Evolutionary conservation across 495 filamentous ascomycete species (phyloP).

Genomic region (Hypoxylon fuscum): DNA sequence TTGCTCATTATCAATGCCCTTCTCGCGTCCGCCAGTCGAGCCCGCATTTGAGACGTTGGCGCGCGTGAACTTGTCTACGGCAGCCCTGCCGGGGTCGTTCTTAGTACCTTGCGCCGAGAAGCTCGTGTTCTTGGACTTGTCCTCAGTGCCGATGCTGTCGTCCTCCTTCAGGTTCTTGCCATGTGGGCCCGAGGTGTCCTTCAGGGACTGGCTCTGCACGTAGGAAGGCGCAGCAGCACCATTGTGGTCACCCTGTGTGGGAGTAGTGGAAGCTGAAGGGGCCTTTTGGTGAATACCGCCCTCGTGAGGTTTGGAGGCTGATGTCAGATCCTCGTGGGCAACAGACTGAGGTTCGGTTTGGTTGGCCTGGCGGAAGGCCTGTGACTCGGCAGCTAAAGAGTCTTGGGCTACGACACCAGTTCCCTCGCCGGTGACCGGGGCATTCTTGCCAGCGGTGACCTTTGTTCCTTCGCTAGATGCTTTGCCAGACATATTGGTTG

Average conservation of each 20-base stretch:
- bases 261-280: background rate
- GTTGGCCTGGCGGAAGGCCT: constrained; percentile 36
- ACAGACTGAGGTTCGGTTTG: constrained; percentile 13
- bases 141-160: constrained; percentile 42
- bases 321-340: constrained; percentile 16
- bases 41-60: constrained; percentile 2
- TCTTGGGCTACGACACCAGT: constrained; percentile 41
- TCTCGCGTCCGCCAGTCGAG: constrained; percentile 24
- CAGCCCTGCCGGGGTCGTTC: constrained; percentile 47
- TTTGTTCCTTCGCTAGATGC: constrained; percentile 42
- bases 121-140: constrained; percentile 39
- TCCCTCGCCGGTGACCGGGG: constrained; percentile 44
- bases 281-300: constrained; percentile 15
- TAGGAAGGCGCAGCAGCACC: constrained; percentile 45
- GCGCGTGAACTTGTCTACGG: constrained; percentile 31
- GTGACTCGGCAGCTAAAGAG: constrained; percentile 54
- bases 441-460: constrained; percentile 39
- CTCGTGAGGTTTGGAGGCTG: constrained; percentile 11
- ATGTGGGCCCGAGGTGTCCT: constrained; percentile 42
- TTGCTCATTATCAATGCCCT: constrained; percentile 26
- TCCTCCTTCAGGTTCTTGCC: constrained; percentile 55
- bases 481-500: constrained; percentile 37
- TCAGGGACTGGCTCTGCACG: constrained; percentile 33
- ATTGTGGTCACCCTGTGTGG: constrained; percentile 10
- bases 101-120: constrained; percentile 51